Base-by-base conservation (phyloP, 2,329 filamentous ascomycete genomes). In the Colletotrichum paranaense region DNA sequence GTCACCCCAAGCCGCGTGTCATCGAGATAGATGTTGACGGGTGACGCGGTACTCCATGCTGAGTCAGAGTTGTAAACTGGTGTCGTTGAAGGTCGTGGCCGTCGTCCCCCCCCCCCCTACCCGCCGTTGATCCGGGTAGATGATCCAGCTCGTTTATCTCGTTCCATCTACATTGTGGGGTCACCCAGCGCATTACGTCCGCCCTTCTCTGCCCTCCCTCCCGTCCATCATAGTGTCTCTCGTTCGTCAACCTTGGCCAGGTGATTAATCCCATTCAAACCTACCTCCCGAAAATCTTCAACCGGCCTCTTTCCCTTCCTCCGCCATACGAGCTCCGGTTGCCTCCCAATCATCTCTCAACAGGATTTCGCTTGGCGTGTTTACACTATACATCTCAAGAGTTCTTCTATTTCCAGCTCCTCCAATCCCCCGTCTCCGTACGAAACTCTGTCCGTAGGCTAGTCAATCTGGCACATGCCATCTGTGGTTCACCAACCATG, bases 111-210 rank as follows among this genome's bases (percentile, higher is more conserved):
- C 35, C 24, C 46, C 11, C 46, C 60, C 28, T 28, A 46, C 28
- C 38, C 19, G 57, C 38, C 57, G 14, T 60, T 60, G 57, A 60
- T 60, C 57, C 57, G 32, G 32, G 57, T 35, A 63, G 46, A 63
- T 63, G 52, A 11, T 30, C 38, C 38, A 30, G 16, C 24, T 30
- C 8, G 59, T 46, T 35, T 28, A 28, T 62, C 35, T 30, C 24
- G 60, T 53, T 24, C 28, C 60, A 30, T 63, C 30, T 53, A 55
- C n/a, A 53, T 46, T 46, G 58, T 32, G 49, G 60, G 16, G 46
- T 7, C 19, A 35, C n/a, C n/a, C 30, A n/a, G 5, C 42, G 19
- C 42, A 19, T 49, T 4, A n/a, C 3, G 7, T 8, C 42, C 42
- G 42, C 42, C 14, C 14, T 16, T 16, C 42, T 49, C 7, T 49